These are phyloP conservation scores for Penicillium sp. DNA, from an alignment of 2,329 filamentous ascomycete species.

Conservation along the genomic window DNA sequence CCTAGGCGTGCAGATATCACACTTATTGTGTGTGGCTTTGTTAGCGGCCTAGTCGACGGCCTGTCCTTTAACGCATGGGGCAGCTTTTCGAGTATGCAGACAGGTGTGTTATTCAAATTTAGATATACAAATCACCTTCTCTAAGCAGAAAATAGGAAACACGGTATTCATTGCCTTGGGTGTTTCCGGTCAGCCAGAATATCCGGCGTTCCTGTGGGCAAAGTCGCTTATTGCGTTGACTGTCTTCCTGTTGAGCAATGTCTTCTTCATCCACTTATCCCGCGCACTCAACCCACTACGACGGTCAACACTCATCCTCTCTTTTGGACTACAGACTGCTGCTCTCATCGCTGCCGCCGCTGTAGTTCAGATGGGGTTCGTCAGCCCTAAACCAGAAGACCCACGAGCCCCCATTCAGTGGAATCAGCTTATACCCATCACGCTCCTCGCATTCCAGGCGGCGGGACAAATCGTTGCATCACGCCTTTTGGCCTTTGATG, in stretches of 20 bases:
- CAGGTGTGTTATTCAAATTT: constrained; percentile 26
- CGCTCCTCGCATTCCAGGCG: constrained; percentile 40
- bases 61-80: constrained; percentile 43
- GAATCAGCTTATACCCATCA: constrained; percentile 38
- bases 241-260: constrained; percentile 37
- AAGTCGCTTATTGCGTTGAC: constrained; percentile 42
- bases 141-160: constrained; percentile 32
- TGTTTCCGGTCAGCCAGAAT: constrained; percentile 38
- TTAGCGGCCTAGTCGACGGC: constrained; percentile 39
- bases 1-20: constrained; percentile 26
- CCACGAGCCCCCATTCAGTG: constrained; percentile 32
- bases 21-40: constrained; percentile 36
- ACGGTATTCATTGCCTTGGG: constrained; percentile 44
- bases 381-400: constrained; percentile 30
- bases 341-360: constrained; percentile 34
- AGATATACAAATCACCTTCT: neutral
- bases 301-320: constrained; percentile 37
- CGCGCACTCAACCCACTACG: constrained; percentile 32
- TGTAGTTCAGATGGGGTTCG: constrained; percentile 33
- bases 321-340: constrained; percentile 38
- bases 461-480: constrained; percentile 40
- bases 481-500: constrained; percentile 35
- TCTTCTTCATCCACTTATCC: constrained; percentile 39
- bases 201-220: constrained; percentile 40
- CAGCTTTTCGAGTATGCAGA: constrained; percentile 44